Percentiles rank a stretch among this genome's conserved stretches.
Evolutionary conservation across 768 basidiomycete genomes (phyloP).

Genomic region (Chalciporus sphaerocephalus): DNA sequence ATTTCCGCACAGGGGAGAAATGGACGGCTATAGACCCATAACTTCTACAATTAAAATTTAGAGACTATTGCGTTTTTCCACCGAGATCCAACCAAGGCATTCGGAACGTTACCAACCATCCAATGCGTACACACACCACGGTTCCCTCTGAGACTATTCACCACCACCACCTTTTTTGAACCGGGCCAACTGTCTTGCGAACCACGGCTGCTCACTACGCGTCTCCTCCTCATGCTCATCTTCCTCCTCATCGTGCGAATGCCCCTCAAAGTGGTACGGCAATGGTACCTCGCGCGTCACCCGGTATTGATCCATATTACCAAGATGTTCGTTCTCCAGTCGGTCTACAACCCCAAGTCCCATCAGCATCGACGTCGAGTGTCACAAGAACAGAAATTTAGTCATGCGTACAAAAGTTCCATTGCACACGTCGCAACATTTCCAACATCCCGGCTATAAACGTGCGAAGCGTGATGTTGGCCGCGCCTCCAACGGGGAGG

Average conservation of each 20-base stretch:
- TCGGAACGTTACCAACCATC: too few species aligned
- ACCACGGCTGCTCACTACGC: neutral
- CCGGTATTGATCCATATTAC: conserved; percentile 91
- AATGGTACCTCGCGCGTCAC: conserved; percentile 81
- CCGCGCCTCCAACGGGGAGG: conserved; percentile 49
- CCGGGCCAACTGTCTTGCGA: conserved; percentile 16
- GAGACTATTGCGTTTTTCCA: too few species aligned
- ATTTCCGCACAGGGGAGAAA: too few species aligned
- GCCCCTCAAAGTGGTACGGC: conserved; percentile 60
- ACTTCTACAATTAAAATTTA: too few species aligned
- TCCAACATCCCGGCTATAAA: conserved; percentile 73
- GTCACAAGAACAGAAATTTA: neutral
- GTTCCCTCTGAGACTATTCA: neutral
- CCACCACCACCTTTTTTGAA: conserved; percentile 6
- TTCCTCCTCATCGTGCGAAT: conserved; percentile 44
- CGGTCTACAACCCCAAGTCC: conserved; percentile 48
- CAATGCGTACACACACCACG: too few species aligned
- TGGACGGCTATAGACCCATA: too few species aligned
- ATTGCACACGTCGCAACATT: conserved; percentile 75
- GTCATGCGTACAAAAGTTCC: conserved; percentile 79
- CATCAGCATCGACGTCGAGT: neutral
- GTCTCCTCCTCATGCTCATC: conserved; percentile 33
- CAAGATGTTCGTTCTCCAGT: conserved; percentile 86
- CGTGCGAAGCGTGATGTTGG: conserved; percentile 49
- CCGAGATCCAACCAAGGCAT: too few species aligned